Conservation (phyloP, 2,329 filamentous ascomycete species). For the Fusarium nematophilum region DNA sequence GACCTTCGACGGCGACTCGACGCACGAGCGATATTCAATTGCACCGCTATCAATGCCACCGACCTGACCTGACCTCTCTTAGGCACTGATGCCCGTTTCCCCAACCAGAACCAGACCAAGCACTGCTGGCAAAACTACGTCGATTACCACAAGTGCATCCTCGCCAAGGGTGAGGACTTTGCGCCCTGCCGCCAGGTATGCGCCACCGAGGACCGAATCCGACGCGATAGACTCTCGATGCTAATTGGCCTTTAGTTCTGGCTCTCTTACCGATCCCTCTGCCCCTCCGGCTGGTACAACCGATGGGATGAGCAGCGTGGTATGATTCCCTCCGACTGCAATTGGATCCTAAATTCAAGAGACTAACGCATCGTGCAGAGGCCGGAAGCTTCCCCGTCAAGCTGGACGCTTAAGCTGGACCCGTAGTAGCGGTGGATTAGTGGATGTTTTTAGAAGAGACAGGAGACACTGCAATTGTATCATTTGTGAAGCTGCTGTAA, state of each 20-base stretch:
- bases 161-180: conserved; percentile 98
- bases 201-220: neutral
- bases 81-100: conserved; percentile 99
- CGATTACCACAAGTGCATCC: conserved; percentile 99
- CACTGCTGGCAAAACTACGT: conserved; percentile 99
- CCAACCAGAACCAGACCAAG: conserved; percentile 98
- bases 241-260: conserved; percentile 75
- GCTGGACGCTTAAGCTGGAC: conserved; percentile 65
- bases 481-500: conserved; percentile 48
- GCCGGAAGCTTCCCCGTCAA: conserved; percentile 75
- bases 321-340: conserved; percentile 61
- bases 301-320: conserved; percentile 98
- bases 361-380: conserved; percentile 59
- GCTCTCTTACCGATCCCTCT: conserved; percentile 95
- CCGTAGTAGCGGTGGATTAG: conserved; percentile 38
- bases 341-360: conserved; percentile 22
- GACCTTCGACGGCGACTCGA: conserved; percentile 32
- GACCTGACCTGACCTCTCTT: conserved; percentile 33
- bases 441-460: conserved; percentile 45
- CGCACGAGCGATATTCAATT: conserved; percentile 45
- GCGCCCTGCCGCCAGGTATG: conserved; percentile 93
- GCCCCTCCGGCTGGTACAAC: conserved; percentile 92
- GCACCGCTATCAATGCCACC: conserved; percentile 12
- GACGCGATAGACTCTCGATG: neutral
- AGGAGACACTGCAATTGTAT: conserved; percentile 52